These are phyloP conservation scores for Alternaria metachromatica DNA, from an alignment of 2,329 filamentous ascomycete genomes.

Conservation along the genomic window DNA sequence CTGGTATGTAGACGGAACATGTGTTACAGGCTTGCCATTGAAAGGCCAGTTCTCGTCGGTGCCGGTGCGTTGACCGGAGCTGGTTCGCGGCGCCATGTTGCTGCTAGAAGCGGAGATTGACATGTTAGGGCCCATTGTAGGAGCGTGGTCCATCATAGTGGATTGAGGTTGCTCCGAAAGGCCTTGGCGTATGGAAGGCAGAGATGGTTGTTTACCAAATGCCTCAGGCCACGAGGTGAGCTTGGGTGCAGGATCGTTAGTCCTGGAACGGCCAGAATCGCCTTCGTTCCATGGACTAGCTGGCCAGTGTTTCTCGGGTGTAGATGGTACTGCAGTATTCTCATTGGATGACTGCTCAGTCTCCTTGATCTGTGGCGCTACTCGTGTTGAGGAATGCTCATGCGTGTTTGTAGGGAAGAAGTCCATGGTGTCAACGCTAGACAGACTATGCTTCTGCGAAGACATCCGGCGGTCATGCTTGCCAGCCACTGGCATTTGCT, in stretches of 20 bases:
- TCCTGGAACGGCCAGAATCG: conserved; percentile 26
- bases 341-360: conserved; percentile 21
- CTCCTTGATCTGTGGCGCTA: conserved; percentile 31
- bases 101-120: conserved; percentile 20
- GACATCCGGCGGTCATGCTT: conserved; percentile 23
- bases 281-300: conserved; percentile 45
- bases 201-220: conserved; percentile 33
- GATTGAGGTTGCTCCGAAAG: conserved; percentile 7
- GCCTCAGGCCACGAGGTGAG: conserved; percentile 42
- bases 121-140: conserved; percentile 4
- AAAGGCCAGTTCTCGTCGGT: conserved; percentile 34
- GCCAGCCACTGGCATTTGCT: conserved; percentile 22
- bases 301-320: conserved; percentile 47
- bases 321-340: conserved; percentile 31
- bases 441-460: conserved; percentile 46
- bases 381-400: conserved; percentile 48
- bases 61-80: conserved; percentile 23
- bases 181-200: conserved; percentile 24
- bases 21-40: conserved; percentile 23
- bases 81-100: conserved; percentile 14
- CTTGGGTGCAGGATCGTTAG: conserved; percentile 31
- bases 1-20: conserved; percentile 45
- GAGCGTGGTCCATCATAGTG: conserved; percentile 11
- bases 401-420: conserved; percentile 52
- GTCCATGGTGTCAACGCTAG: conserved; percentile 50